These are phyloP conservation scores for Backusella liffmaniae DNA, from an alignment of 192 early-diverging fungal species.

Conservation along the genomic window DNA sequence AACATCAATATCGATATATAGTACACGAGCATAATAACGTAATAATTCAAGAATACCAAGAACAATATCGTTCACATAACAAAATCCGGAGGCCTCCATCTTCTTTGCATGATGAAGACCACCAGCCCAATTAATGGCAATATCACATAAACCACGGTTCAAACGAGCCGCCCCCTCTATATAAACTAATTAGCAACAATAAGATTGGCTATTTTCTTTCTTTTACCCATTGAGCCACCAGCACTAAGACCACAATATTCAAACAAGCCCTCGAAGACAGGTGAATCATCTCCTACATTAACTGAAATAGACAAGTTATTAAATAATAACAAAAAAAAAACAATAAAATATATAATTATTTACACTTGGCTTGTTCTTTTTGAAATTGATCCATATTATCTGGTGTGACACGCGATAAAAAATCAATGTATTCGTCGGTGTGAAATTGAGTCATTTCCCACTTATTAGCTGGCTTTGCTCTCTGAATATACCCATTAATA, in stretches of 20 bases:
- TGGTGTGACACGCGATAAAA: slow-evolving; percentile 75
- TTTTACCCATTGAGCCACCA: slow-evolving; percentile 83
- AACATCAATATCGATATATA: slow-evolving; percentile 93
- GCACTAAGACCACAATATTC: slow-evolving; percentile 93
- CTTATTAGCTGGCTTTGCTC: slow-evolving; percentile 45
- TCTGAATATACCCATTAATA: slow-evolving; percentile 5
- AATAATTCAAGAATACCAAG: slow-evolving; percentile 52
- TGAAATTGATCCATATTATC: slow-evolving; percentile 70
- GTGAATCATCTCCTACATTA: slow-evolving; percentile 92
- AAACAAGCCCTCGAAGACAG: slow-evolving; percentile 94
- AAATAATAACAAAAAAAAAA: not conserved
- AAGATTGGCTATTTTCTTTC: not conserved
- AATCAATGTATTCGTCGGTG: slow-evolving; percentile 90
- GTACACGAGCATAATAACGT: slow-evolving; percentile 82
- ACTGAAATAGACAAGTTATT: slow-evolving; percentile 37
- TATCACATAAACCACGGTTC: slow-evolving; percentile 77
- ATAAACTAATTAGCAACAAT: not conserved
- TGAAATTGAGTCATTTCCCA: slow-evolving; percentile 93
- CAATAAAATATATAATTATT: slow-evolving; percentile 14
- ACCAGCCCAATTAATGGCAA: slow-evolving; percentile 92
- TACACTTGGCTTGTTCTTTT: slow-evolving; percentile 67
- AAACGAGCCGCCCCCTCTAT: slow-evolving; percentile 82
- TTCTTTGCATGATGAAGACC: slow-evolving; percentile 85
- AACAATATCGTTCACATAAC: slow-evolving; percentile 96
- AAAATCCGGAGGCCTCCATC: slow-evolving; percentile 87